A percentile compares a stretch with the other conserved stretches of the same genome.
Conservation (phyloP, 164 flowering plant genomes). For the Nymphaea colorata region DNA sequence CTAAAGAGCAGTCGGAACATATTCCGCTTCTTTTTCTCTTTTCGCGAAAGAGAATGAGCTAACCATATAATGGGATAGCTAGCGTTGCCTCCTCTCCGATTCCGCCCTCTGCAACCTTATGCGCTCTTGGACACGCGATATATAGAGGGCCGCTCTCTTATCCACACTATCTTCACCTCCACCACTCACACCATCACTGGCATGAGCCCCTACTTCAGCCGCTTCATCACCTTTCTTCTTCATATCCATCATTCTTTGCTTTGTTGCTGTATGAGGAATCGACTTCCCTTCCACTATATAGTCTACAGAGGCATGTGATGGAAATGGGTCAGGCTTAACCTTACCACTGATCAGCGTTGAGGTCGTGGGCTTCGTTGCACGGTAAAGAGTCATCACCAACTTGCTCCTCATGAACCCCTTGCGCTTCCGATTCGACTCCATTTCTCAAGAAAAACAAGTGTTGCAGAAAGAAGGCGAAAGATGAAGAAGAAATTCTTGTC, state of each 20-base stretch:
- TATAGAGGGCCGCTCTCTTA: conserved; percentile 37
- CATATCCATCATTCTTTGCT: conserved; percentile 16
- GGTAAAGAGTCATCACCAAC: conserved; percentile 21
- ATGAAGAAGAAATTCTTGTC: not conserved
- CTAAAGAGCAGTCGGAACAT: too few relatives aligned
- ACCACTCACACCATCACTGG: conserved; percentile 11
- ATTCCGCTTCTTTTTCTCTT: too few relatives aligned
- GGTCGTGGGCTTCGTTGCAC: conserved; percentile 17
- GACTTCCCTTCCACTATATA: conserved; percentile 23
- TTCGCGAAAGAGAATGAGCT: too few relatives aligned
- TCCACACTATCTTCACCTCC: conserved; percentile 36
- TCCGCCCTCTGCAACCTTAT: conserved; percentile 35
- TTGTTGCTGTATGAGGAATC: conserved; percentile 10
- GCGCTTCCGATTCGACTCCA: conserved; percentile 30
- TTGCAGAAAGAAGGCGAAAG: not conserved
- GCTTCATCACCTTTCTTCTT: conserved; percentile 9
- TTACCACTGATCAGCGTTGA: conserved; percentile 13
- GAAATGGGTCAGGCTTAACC: conserved; percentile 18
- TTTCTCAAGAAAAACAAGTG: not conserved
- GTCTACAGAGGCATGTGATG: conserved; percentile 16
- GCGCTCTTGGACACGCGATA: conserved; percentile 51
- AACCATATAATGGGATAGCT: too few relatives aligned
- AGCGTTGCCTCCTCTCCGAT: conserved; percentile 13
- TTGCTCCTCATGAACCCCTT: conserved; percentile 39
- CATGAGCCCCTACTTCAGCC: conserved; percentile 4